Base-by-base conservation (phyloP, 2,329 filamentous ascomycete genomes). In the Didymosphaeria variabile region DNA sequence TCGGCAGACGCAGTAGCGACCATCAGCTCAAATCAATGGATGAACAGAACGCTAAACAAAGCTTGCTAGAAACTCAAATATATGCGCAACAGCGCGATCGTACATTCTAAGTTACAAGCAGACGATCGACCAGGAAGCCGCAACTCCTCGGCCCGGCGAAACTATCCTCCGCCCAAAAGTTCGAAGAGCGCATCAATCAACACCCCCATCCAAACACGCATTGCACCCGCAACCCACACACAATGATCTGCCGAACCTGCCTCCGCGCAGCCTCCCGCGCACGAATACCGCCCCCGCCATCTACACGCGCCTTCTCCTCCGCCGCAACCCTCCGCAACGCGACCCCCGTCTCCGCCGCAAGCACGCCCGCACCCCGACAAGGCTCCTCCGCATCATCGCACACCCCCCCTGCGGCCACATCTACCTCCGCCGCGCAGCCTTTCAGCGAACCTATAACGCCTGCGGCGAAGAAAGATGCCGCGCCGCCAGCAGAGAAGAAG, bases 391-490 rank as follows among this genome's bases (percentile, higher is more conserved):
- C 74, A 54, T 60, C 75, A 59, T 67, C 77, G 55, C 63, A 72
- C 68, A 65, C 71, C 36, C 72, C 74, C 32, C 77, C 79, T 2
- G 72, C 79, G 6, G 79, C 80, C 34, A 82, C 80, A 1, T 82
- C 81, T 1, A 81, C 79, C 21, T 79, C 80, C 1, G 78, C 79
- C 31, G 79, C 81, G 9, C 81, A 83, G 64, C 80, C 82, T 1
- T 81, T 83, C 65, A 81, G 76, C 71, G 79, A 78, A 38, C 76
- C 79, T 1, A 61, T 78, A n/a, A 72, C 74, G 3, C 69, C 73
- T 9, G 61, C 65, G 3, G 56, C 70, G 1, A 72, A 76, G 55
- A 71, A 63, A 57, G 69, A 60, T 60, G 73, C 58, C 54, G 66
- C 64, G 26, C 69, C 70, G 10, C 61, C 56, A n/a, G 65, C 69